A percentile compares a stretch with the other conserved stretches of the same genome.
Evolutionary conservation across 768 basidiomycete species (phyloP).

Genomic region (Lactarius quietus): DNA sequence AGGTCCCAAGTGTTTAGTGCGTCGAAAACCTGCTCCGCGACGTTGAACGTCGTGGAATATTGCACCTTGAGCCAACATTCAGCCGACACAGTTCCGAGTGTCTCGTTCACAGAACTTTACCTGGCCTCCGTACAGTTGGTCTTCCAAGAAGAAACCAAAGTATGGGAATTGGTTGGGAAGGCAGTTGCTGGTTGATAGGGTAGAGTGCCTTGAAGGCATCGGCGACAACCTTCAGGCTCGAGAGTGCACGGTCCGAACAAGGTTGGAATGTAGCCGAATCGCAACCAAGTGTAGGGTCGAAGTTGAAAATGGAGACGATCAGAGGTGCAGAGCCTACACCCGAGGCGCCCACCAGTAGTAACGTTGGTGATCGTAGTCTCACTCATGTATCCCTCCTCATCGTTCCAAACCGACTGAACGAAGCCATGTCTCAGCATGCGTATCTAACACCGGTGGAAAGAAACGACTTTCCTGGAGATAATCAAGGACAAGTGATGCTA

Average conservation of each 20-base stretch:
- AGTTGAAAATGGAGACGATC: background rate
- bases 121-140: background rate
- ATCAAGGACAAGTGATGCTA: background rate
- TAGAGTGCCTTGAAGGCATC: background rate
- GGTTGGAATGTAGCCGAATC: no score
- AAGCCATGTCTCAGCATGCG: background rate
- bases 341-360: background rate
- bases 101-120: background rate
- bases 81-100: background rate
- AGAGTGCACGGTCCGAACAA: background rate
- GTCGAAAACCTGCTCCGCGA: background rate
- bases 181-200: background rate
- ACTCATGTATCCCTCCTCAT: background rate
- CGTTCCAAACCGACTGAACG: background rate
- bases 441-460: background rate
- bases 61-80: background rate
- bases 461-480: background rate
- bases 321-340: background rate
- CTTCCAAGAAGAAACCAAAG: background rate
- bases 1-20: background rate
- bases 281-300: background rate
- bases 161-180: background rate
- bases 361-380: background rate
- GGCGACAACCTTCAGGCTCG: conserved; percentile 4
- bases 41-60: background rate